Conservation (phyloP, 768 basidiomycete species). For the Thelephora aurantiotincta region DNA sequence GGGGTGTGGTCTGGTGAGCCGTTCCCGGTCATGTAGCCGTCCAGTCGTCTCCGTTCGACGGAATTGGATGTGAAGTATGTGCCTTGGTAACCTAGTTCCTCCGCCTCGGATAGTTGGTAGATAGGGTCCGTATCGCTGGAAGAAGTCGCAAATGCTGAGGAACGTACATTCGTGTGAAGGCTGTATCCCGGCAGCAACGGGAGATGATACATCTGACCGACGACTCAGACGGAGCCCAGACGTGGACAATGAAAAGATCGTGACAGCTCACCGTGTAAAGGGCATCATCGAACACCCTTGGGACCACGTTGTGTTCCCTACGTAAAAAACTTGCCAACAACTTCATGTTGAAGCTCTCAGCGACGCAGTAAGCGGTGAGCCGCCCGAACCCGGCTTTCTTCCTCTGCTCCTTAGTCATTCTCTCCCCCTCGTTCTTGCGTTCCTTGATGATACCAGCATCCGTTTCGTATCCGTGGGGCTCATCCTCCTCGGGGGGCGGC, state of each 20-base stretch:
- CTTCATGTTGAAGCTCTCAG: constrained; percentile 78
- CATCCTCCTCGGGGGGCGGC: constrained; percentile 36
- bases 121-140: constrained; percentile 43
- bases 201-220: constrained; percentile 73
- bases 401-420: constrained; percentile 79
- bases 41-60: constrained; percentile 2
- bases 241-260: not conserved
- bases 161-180: constrained; percentile 73
- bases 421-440: constrained; percentile 74
- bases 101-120: constrained; percentile 67
- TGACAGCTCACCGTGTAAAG: constrained; percentile 65
- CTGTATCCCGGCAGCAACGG: constrained; percentile 88
- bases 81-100: constrained; percentile 83
- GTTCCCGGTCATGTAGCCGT: constrained; percentile 8
- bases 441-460: constrained; percentile 50
- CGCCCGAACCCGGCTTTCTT: constrained; percentile 69
- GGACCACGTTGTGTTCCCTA: constrained; percentile 83
- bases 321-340: constrained; percentile 75
- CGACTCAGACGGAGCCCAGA: not conserved
- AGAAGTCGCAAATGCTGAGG: constrained; percentile 42
- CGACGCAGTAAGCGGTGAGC: constrained; percentile 82
- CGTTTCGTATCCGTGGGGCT: constrained; percentile 49
- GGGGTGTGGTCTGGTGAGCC: not conserved
- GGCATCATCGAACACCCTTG: constrained; percentile 85
- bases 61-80: constrained; percentile 50